Percentiles rank a stretch among this genome's conserved stretches.
phyloP scores from a whole-genome alignment of 345 rosid species.

The Bretschneidera sinensis region DNA sequence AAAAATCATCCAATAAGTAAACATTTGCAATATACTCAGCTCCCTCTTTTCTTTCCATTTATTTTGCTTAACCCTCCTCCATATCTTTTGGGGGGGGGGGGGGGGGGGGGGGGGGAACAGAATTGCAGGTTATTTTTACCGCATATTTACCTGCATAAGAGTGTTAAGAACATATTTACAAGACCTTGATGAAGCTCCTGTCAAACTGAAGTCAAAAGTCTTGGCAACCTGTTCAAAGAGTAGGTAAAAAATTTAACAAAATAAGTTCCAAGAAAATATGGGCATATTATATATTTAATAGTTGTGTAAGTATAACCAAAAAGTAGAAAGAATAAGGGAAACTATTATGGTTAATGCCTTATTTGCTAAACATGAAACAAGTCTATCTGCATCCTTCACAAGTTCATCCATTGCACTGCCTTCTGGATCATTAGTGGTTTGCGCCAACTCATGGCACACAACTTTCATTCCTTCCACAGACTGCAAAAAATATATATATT shows the following conservation, averaged over 20 bases:
- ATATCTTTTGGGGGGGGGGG: too few species aligned
- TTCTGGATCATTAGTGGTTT: slow-evolving; percentile 79
- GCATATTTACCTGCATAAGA: slow-evolving; percentile 82
- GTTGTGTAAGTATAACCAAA: background rate
- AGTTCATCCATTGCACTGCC: slow-evolving; percentile 77
- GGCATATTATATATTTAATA: too few species aligned
- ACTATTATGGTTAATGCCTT: slow-evolving; percentile 41
- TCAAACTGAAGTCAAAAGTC: slow-evolving; percentile 91
- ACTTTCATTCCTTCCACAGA: slow-evolving; percentile 99
- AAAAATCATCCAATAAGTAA: too few species aligned
- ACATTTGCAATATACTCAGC: too few species aligned
- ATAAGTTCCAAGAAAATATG: too few species aligned
- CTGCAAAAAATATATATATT: slow-evolving; percentile 38
- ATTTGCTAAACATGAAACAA: slow-evolving; percentile 93
- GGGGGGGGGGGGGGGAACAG: too few species aligned
- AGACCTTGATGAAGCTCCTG: slow-evolving; percentile 93
- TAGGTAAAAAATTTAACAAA: background rate
- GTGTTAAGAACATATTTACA: slow-evolving; percentile 99
- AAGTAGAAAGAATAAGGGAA: background rate
- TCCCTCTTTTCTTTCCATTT: background rate
- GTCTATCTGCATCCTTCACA: slow-evolving; percentile 86
- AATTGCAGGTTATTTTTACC: background rate
- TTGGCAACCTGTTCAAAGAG: slow-evolving; percentile 66
- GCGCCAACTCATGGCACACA: slow-evolving; percentile 95
- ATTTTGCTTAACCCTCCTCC: too few species aligned